Evolutionary conservation across 148 eudicot genomes (phyloP).

Genomic region (Chenopodium formosanum): DNA sequence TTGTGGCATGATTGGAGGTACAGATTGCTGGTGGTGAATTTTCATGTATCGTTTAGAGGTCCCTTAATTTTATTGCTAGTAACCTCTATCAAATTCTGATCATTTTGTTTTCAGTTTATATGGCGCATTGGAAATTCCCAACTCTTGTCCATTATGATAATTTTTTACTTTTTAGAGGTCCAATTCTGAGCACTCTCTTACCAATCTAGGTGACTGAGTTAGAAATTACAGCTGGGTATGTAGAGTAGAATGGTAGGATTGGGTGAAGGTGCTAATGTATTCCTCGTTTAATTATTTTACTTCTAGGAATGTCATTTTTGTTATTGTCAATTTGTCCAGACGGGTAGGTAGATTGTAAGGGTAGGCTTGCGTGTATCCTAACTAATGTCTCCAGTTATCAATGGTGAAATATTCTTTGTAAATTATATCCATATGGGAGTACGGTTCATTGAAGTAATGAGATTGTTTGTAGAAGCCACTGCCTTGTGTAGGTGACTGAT

Average conservation of each 20-base stretch:
- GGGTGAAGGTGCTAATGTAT: constrained; percentile 21
- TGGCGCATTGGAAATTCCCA: constrained; percentile 34
- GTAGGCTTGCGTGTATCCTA: constrained; percentile 22
- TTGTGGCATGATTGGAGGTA: constrained; percentile 36
- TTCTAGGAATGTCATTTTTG: constrained; percentile 17
- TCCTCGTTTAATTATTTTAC: constrained; percentile 8
- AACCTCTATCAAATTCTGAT: constrained; percentile 12
- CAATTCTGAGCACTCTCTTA: constrained; percentile 15
- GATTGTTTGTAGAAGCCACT: constrained; percentile 8
- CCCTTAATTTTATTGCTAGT: constrained; percentile 22
- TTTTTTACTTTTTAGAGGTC: constrained; percentile 29
- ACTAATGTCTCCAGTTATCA: background rate
- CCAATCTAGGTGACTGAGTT: constrained; percentile 13
- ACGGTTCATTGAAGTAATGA: constrained; percentile 2
- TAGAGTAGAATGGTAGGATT: constrained; percentile 17
- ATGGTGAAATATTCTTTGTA: constrained; percentile 30
- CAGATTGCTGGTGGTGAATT: constrained; percentile 35
- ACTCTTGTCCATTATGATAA: constrained; percentile 25
- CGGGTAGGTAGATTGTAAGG: constrained; percentile 21
- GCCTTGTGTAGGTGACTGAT: background rate
- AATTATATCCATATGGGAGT: constrained; percentile 7
- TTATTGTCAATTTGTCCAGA: constrained; percentile 1
- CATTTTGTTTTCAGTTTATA: constrained; percentile 23
- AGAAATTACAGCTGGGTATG: constrained; percentile 25
- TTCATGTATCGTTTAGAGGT: constrained; percentile 31